These are phyloP conservation scores for Knufia fluminis DNA, from an alignment of 2,329 filamentous ascomycete genomes.

Conservation along the genomic window DNA sequence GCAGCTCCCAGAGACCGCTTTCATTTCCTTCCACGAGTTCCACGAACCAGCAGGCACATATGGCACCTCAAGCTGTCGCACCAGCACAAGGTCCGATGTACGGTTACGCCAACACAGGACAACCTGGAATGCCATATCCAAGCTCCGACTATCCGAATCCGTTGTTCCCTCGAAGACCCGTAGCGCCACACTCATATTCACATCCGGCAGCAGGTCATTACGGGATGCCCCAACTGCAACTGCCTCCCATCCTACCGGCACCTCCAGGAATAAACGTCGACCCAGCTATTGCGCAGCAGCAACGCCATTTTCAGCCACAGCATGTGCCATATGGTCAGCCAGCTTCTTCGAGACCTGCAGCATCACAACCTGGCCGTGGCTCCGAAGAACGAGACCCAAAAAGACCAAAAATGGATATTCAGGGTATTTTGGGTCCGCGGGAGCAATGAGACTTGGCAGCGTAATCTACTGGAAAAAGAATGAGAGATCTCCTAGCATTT, in stretches of 20 bases:
- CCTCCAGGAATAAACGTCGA: constrained; percentile 14
- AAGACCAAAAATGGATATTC: constrained; percentile 23
- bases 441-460: not conserved
- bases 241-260: constrained; percentile 21
- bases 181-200: not conserved
- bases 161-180: constrained; percentile 3
- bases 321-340: not conserved
- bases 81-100: not conserved
- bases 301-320: constrained; percentile 10
- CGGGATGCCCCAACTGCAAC: constrained; percentile 14
- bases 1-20: constrained; percentile 4
- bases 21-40: not conserved
- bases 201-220: not conserved
- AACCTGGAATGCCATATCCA: not conserved
- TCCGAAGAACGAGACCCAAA: constrained; percentile 20
- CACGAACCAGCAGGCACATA: constrained; percentile 11
- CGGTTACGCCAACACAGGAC: not conserved
- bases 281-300: constrained; percentile 19
- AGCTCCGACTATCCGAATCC: constrained; percentile 4
- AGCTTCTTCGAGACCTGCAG: constrained; percentile 6
- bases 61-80: not conserved
- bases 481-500: too few relatives aligned
- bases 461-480: too few relatives aligned
- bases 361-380: constrained; percentile 10
- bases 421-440: constrained; percentile 19